These are phyloP conservation scores for Backusella australiensis DNA, from an alignment of 192 early-diverging fungal genomes.

Conservation along the genomic window DNA sequence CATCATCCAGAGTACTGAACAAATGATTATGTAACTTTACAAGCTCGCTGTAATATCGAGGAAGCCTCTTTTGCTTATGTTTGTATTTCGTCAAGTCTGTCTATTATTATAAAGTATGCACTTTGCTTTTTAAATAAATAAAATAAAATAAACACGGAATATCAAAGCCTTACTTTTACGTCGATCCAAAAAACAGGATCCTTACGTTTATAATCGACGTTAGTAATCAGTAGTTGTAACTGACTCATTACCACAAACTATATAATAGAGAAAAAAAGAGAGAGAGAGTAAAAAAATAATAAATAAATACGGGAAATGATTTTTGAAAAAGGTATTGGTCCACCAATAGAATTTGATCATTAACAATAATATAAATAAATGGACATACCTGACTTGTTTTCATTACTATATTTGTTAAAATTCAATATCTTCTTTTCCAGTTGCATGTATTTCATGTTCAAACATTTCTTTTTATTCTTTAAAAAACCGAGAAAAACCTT, in stretches of 20 bases:
- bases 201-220: slow-evolving; percentile 32
- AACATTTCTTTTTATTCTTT: too few species aligned
- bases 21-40: slow-evolving; percentile 23
- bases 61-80: slow-evolving; percentile 30
- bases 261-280: background rate
- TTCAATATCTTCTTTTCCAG: too few species aligned
- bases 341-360: background rate
- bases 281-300: background rate
- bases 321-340: background rate
- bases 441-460: too few species aligned
- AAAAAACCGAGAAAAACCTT: too few species aligned
- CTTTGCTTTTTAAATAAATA: slow-evolving; percentile 1
- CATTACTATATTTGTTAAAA: too few species aligned
- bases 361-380: background rate
- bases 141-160: background rate
- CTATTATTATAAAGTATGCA: slow-evolving; percentile 11
- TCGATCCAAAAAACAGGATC: slow-evolving; percentile 39
- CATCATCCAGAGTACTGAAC: slow-evolving; percentile 17
- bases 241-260: background rate
- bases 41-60: slow-evolving; percentile 30
- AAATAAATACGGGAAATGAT: background rate
- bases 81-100: slow-evolving; percentile 29
- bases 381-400: too few species aligned
- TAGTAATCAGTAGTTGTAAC: slow-evolving; percentile 19
- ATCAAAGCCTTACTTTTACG: slow-evolving; percentile 19